These are phyloP conservation scores for Neoarthrinium moseri DNA, from an alignment of 2,329 filamentous ascomycete species.

Conservation along the genomic window DNA sequence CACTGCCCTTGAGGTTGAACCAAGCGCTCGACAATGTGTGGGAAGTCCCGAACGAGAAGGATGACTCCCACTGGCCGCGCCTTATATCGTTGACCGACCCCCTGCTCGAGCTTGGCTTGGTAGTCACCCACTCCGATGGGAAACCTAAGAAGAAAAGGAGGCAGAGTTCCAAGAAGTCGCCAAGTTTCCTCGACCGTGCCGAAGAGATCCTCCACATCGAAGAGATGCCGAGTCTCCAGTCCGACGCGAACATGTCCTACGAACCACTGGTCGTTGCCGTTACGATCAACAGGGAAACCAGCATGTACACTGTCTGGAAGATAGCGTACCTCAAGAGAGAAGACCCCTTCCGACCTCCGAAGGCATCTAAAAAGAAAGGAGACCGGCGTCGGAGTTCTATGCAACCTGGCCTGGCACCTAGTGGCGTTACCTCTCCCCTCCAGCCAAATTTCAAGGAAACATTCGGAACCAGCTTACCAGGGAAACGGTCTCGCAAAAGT, in stretches of 20 bases:
- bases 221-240: slow-evolving; percentile 56
- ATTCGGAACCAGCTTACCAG: slow-evolving; percentile 60
- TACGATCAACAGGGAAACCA: slow-evolving; percentile 75
- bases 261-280: slow-evolving; percentile 69
- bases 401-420: slow-evolving; percentile 66
- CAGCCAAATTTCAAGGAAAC: slow-evolving; percentile 73
- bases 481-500: slow-evolving; percentile 53
- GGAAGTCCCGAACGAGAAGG: slow-evolving; percentile 51
- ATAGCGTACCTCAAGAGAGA: slow-evolving; percentile 73
- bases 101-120: slow-evolving; percentile 78
- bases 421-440: slow-evolving; percentile 76
- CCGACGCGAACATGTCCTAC: slow-evolving; percentile 28
- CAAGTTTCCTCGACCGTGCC: slow-evolving; percentile 64
- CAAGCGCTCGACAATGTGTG: slow-evolving; percentile 58
- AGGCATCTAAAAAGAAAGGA: slow-evolving; percentile 44
- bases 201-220: slow-evolving; percentile 88
- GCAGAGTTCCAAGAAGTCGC: slow-evolving; percentile 38
- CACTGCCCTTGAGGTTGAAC: slow-evolving; percentile 49
- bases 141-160: slow-evolving; percentile 33
- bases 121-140: slow-evolving; percentile 61
- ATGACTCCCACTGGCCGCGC: slow-evolving; percentile 65
- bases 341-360: slow-evolving; percentile 49
- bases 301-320: slow-evolving; percentile 82
- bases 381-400: slow-evolving; percentile 61
- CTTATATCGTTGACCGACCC: slow-evolving; percentile 85